These are phyloP conservation scores for Candida namnaoensis DNA, from an alignment of 805 yeast species.

Conservation along the genomic window DNA sequence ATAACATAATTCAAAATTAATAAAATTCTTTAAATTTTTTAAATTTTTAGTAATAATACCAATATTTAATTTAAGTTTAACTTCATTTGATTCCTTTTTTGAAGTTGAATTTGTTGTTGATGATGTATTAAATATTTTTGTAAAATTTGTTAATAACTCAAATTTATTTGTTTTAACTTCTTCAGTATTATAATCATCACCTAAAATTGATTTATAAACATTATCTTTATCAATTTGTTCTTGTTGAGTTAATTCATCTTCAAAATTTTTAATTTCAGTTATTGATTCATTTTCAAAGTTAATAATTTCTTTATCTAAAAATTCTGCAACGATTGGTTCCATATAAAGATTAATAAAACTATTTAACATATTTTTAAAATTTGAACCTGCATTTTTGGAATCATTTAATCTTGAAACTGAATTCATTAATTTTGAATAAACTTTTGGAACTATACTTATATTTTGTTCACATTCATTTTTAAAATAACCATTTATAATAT, in stretches of 20 bases:
- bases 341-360: slow-evolving; percentile 28
- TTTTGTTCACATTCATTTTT: slow-evolving; percentile 15
- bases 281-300: slow-evolving; percentile 20
- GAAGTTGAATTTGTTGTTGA: slow-evolving; percentile 15
- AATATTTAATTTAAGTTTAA: slow-evolving; percentile 70
- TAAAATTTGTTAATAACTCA: slow-evolving; percentile 57
- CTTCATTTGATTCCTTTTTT: slow-evolving; percentile 19
- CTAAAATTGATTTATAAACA: slow-evolving; percentile 28
- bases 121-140: slow-evolving; percentile 45
- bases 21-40: slow-evolving; percentile 64
- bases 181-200: slow-evolving; percentile 27
- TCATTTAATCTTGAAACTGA: slow-evolving; percentile 25
- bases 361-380: slow-evolving; percentile 18
- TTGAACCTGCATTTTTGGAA: slow-evolving; percentile 27
- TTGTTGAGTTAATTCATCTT: slow-evolving; percentile 16
- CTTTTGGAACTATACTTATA: slow-evolving; percentile 20
- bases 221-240: slow-evolving; percentile 32
- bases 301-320: slow-evolving; percentile 20
- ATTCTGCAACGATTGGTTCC: slow-evolving; percentile 24
- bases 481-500: slow-evolving; percentile 19
- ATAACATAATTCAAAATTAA: slow-evolving; percentile 75
- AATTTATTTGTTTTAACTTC: slow-evolving; percentile 27
- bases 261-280: slow-evolving; percentile 17
- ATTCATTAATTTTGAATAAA: slow-evolving; percentile 20
- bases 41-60: slow-evolving; percentile 71